These are phyloP conservation scores for Plasmodium yoelii DNA, from an alignment of 169 alveolate species.

Conservation along the genomic window DNA sequence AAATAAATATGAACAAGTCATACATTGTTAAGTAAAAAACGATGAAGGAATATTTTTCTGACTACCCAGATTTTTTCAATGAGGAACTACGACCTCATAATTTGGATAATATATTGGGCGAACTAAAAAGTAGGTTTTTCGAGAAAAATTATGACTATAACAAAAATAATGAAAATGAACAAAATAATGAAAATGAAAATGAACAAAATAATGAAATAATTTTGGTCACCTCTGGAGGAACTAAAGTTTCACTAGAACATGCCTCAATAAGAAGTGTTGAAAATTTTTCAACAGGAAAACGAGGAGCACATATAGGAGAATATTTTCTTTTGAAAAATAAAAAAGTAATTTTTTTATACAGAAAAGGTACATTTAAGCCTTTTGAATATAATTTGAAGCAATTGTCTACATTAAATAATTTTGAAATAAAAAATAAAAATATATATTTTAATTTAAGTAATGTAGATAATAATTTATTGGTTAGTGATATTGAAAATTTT, in stretches of 20 bases:
- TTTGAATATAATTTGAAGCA: slow-evolving; percentile 35
- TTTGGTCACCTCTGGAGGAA: slow-evolving; percentile 93
- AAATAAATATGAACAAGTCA: no score
- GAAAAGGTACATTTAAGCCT: slow-evolving; percentile 53
- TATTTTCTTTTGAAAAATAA: slow-evolving; percentile 59
- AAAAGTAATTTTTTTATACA: slow-evolving; percentile 45
- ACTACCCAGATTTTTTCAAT: slow-evolving; percentile 31
- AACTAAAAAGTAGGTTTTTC: slow-evolving; percentile 10
- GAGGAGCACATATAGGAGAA: slow-evolving; percentile 91
- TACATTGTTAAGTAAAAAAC: no score
- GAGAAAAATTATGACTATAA: background rate
- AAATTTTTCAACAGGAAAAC: slow-evolving; percentile 90
- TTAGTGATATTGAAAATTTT: slow-evolving; percentile 11
- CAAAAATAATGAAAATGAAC: no score
- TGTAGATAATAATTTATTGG: background rate
- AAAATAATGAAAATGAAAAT: background rate
- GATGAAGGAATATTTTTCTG: slow-evolving; percentile 14
- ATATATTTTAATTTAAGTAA: slow-evolving; percentile 11
- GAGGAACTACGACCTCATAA: slow-evolving; percentile 17
- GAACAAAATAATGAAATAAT: slow-evolving; percentile 7
- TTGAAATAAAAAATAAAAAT: background rate
- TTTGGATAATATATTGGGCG: slow-evolving; percentile 9
- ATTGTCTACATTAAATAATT: slow-evolving; percentile 9
- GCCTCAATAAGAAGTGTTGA: slow-evolving; percentile 89
- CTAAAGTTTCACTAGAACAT: slow-evolving; percentile 91